phyloP scores from a whole-genome alignment of 2,329 filamentous ascomycete genomes.

The Exophiala sp. region DNA sequence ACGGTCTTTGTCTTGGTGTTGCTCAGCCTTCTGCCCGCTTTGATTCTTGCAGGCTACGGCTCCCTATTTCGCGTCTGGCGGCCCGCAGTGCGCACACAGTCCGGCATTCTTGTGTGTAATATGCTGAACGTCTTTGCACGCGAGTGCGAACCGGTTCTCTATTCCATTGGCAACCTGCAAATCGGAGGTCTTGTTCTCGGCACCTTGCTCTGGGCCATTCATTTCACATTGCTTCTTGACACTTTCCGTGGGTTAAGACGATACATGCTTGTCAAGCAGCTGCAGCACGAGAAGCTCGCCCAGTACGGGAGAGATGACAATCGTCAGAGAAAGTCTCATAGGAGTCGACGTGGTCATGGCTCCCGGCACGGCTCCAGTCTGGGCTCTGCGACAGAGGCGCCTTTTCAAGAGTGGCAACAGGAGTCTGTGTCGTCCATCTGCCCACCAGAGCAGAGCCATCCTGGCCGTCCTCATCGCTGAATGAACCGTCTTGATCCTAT shows the following conservation, averaged over 20 bases:
- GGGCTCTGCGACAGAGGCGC: too few species aligned
- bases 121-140: slow-evolving; percentile 29
- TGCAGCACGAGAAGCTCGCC: slow-evolving; percentile 21
- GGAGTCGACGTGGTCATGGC: slow-evolving; percentile 2
- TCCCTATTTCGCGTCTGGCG: slow-evolving; percentile 33
- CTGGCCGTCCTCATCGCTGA: too few species aligned
- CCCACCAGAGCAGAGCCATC: not conserved
- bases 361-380: not conserved
- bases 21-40: slow-evolving; percentile 25
- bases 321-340: not conserved
- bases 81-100: slow-evolving; percentile 22
- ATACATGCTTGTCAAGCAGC: slow-evolving; percentile 15
- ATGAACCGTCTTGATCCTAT: too few species aligned
- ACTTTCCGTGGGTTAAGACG: slow-evolving; percentile 15
- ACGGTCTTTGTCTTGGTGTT: slow-evolving; percentile 19
- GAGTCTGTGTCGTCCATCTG: too few species aligned
- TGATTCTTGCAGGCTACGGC: slow-evolving; percentile 31
- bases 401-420: too few species aligned
- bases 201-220: slow-evolving; percentile 28
- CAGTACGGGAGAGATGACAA: slow-evolving; percentile 11
- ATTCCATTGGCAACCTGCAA: slow-evolving; percentile 31
- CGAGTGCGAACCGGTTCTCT: slow-evolving; percentile 32
- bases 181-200: slow-evolving; percentile 31
- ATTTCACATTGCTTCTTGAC: slow-evolving; percentile 20
- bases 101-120: slow-evolving; percentile 26